Evolutionary conservation across 2,329 filamentous ascomycete genomes (phyloP), one percentile per base, ranked within the genome.

Genomic region (Hypoxylon sp.): DNA sequence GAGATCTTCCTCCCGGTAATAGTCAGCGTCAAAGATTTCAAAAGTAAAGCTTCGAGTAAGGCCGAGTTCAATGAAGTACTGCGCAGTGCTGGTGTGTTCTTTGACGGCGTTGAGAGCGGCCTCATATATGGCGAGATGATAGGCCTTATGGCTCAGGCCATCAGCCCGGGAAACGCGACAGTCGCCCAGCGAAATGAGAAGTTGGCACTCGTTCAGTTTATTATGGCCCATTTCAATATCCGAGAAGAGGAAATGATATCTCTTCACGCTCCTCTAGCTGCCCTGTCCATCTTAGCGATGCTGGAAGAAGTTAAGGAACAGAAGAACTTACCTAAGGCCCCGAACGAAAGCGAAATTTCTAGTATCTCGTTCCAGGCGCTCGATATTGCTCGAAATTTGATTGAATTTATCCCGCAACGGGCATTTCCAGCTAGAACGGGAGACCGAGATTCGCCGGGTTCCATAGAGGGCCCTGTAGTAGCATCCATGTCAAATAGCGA

Each of bases 241-340:
- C 88, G 90, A 56, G 96, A 99, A 79, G 96, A 98, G 77, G 96
- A 99, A 75, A 98, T 99, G 95, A 79, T 97, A 14, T 88, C 91
- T 1, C 82, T 92, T 21, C 95, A 98, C 79, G 91, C 94, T 29
- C 95, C 95, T 32, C 79, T 96, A 27, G 85, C 91, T 56, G 85
- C 89, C 2, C 78, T 96, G n/a, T 87, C 89, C 2, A 82, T 91
- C 25, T 79, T 85, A 30, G 82, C 81, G 70, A 90, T 87, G 87
- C 79, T 90, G 43, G 81, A 89, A 73, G 82, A 90, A 60, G 78
- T 81, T 2, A 82, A 79, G 63, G 79, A 80, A 64, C 77, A 76
- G 63, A 70, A 77, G 6, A 70, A 69, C 27, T 61, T 65, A 54
- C 58, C 48, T 29, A 45, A 19, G 63, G 62, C 39, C 16, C n/a